Conservation (phyloP, 108 stramenopile species). For the Aurantiochytrium sp. region DNA sequence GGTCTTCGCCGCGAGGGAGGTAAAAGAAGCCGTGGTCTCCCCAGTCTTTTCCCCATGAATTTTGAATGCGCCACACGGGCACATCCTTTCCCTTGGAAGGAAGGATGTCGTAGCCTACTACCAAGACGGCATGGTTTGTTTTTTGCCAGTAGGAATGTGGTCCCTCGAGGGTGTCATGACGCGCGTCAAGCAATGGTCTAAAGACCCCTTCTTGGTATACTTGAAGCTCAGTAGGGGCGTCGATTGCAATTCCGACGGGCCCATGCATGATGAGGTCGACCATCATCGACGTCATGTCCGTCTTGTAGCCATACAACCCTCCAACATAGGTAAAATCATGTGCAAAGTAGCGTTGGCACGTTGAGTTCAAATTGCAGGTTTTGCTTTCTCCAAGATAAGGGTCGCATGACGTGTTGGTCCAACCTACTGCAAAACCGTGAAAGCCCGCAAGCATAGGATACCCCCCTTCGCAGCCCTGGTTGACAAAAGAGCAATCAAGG, state of each 20-base stretch:
- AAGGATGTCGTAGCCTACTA: neutral
- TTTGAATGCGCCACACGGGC: neutral
- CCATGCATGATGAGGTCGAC: neutral
- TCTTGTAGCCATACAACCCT: neutral
- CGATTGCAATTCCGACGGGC: neutral
- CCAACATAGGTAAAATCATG: neutral
- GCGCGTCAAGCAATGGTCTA: neutral
- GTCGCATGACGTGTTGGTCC: neutral
- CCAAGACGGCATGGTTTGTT: neutral
- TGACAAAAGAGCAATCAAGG: neutral
- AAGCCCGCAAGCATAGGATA: neutral
- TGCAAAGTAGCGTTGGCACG: neutral
- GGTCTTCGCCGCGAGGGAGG: neutral
- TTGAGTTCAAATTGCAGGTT: neutral
- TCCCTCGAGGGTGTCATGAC: neutral
- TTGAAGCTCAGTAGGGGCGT: neutral
- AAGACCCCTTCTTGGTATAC: neutral
- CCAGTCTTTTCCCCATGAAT: neutral
- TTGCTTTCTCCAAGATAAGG: neutral
- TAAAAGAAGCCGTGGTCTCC: neutral
- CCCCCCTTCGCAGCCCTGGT: neutral
- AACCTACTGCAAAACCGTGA: neutral
- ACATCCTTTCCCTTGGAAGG: neutral
- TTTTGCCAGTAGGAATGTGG: neutral
- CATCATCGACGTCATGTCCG: neutral